Evolutionary conservation across 305 asterid species (phyloP).

Genomic region (Plantago coronopus): DNA sequence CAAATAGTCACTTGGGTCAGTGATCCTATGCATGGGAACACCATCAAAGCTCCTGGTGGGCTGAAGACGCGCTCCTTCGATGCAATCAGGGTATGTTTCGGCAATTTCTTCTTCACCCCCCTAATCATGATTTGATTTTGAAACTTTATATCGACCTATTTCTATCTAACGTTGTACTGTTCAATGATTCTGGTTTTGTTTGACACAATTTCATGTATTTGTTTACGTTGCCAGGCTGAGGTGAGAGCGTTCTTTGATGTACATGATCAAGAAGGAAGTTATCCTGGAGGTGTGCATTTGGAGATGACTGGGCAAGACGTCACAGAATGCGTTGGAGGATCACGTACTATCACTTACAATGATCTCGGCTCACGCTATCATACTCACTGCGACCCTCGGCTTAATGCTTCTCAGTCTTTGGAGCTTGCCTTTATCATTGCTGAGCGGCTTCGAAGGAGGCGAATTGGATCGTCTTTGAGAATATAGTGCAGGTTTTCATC

Average conservation of each 20-base stretch:
- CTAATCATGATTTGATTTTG: too few species aligned
- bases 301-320: slow-evolving; percentile 79
- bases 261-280: slow-evolving; percentile 72
- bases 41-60: slow-evolving; percentile 66
- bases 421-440: slow-evolving; percentile 61
- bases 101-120: neutral
- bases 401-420: slow-evolving; percentile 58
- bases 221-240: slow-evolving; percentile 49
- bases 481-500: slow-evolving; percentile 13
- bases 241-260: slow-evolving; percentile 66
- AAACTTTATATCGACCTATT: too few species aligned
- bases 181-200: too few species aligned
- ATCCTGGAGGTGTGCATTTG: slow-evolving; percentile 66
- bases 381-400: slow-evolving; percentile 66
- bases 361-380: slow-evolving; percentile 62
- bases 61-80: slow-evolving; percentile 64
- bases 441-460: slow-evolving; percentile 48
- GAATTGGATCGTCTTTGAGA: slow-evolving; percentile 34
- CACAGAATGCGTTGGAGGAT: slow-evolving; percentile 65
- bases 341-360: slow-evolving; percentile 52
- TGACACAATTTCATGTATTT: too few species aligned
- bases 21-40: slow-evolving; percentile 75
- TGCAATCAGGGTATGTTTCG: slow-evolving; percentile 39
- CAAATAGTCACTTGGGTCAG: slow-evolving; percentile 69
- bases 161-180: too few species aligned